Percentiles rank a stretch among this genome's conserved stretches.
These are phyloP conservation scores for Rubia yunnanensis DNA, from an alignment of 257 asterid species.

Conservation along the genomic window DNA sequence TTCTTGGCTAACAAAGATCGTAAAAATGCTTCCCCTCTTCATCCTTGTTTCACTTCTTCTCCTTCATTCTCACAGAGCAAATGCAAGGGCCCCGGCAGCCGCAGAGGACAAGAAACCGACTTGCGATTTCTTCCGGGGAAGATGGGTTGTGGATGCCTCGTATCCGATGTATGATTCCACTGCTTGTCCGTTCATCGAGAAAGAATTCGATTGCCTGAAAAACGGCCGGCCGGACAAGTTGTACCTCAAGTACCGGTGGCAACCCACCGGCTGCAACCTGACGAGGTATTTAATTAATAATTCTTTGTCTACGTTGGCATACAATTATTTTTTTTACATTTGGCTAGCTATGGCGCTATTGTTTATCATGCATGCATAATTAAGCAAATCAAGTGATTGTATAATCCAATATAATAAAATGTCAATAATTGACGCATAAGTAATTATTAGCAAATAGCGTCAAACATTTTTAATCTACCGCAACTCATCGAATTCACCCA, in stretches of 20 bases:
- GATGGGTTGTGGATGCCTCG: slow-evolving; percentile 39
- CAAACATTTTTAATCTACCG: too few relatives aligned
- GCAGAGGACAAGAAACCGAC: not conserved
- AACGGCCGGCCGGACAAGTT: slow-evolving; percentile 39
- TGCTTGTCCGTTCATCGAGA: slow-evolving; percentile 35
- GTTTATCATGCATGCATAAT: not conserved
- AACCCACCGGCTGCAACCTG: slow-evolving; percentile 20
- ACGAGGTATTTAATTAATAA: slow-evolving; percentile 5
- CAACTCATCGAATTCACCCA: too few relatives aligned
- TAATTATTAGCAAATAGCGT: too few relatives aligned
- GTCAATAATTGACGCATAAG: too few relatives aligned
- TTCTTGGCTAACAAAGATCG: not conserved
- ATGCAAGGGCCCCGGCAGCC: not conserved
- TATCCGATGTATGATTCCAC: slow-evolving; percentile 34
- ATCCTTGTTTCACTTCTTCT: not conserved
- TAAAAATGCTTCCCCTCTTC: not conserved
- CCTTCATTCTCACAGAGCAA: not conserved
- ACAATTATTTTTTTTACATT: too few relatives aligned
- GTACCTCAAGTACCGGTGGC: slow-evolving; percentile 32
- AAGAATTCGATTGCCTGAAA: slow-evolving; percentile 34
- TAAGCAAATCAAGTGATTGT: too few relatives aligned
- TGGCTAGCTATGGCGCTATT: too few relatives aligned
- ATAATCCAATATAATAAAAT: too few relatives aligned
- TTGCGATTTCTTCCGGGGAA: slow-evolving; percentile 46
- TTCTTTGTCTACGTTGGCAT: not conserved